Percentiles rank a stretch among this genome's conserved stretches.
Conservation (phyloP, 495 filamentous ascomycete genomes). For the Aspergillus bertholletiae region DNA sequence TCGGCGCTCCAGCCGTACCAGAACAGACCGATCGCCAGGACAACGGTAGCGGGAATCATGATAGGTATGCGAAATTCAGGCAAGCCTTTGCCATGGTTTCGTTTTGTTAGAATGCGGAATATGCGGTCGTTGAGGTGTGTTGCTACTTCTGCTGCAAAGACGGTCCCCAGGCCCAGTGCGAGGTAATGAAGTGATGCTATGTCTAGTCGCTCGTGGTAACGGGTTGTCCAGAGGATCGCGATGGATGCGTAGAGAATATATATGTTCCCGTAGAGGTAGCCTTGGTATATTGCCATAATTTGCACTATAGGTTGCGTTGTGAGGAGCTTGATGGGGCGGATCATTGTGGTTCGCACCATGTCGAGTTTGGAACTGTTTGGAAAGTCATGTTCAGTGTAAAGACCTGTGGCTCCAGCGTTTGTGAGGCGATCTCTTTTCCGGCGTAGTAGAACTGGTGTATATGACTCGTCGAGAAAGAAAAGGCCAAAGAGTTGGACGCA, state of each 20-base stretch:
- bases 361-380: background rate
- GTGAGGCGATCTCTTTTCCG: background rate
- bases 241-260: conserved; percentile 6
- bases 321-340: conserved; percentile 4
- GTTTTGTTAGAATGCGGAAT: conserved; percentile 56
- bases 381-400: background rate
- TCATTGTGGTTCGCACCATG: background rate
- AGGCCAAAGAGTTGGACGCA: conserved; percentile 48
- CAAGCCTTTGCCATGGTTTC: conserved; percentile 47
- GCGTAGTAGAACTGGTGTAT: background rate
- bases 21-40: conserved; percentile 57
- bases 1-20: conserved; percentile 62
- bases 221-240: conserved; percentile 43
- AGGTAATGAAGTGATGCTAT: conserved; percentile 65
- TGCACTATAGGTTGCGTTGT: conserved; percentile 3
- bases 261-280: conserved; percentile 1
- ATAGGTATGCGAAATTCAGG: conserved; percentile 53
- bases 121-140: conserved; percentile 59
- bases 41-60: conserved; percentile 48
- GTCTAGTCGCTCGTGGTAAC: conserved; percentile 54
- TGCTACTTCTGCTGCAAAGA: conserved; percentile 52
- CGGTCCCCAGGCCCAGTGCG: conserved; percentile 60
- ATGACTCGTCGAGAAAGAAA: conserved; percentile 5
- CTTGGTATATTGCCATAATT: conserved; percentile 4
- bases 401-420: background rate